phyloP scores from a whole-genome alignment of 192 early-diverging fungal species.

The Lunasporangiospora selenospora region DNA sequence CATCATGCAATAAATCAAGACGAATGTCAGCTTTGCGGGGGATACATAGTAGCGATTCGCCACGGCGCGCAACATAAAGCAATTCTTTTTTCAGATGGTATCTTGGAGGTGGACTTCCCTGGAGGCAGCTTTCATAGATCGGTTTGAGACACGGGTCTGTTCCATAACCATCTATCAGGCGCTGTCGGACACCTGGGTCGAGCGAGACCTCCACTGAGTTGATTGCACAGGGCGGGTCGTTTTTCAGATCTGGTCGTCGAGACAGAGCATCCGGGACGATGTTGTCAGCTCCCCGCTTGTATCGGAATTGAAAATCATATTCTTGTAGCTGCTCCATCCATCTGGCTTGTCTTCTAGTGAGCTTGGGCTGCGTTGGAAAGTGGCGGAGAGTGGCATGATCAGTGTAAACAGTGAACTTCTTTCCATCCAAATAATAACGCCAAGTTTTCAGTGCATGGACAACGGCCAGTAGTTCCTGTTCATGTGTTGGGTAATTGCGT shows the following conservation, averaged over 20 bases:
- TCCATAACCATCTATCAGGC: background rate
- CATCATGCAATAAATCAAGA: background rate
- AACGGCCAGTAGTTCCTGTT: conserved; percentile 12
- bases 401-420: conserved; percentile 13
- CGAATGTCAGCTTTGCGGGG: conserved; percentile 15
- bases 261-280: conserved; percentile 26
- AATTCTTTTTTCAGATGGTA: conserved; percentile 8
- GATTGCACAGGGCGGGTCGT: background rate
- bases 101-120: background rate
- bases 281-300: conserved; percentile 13
- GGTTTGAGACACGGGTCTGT: background rate
- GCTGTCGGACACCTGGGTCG: background rate
- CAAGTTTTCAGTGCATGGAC: conserved; percentile 3
- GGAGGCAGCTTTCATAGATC: background rate
- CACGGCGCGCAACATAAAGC: conserved; percentile 16
- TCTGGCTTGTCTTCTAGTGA: background rate
- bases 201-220: background rate
- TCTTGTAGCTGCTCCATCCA: conserved; percentile 6
- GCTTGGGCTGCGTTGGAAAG: conserved; percentile 34
- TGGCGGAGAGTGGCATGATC: conserved; percentile 47
- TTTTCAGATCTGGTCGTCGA: background rate
- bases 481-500: conserved; percentile 19
- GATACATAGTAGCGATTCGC: conserved; percentile 18
- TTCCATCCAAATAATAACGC: background rate
- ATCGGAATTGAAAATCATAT: conserved; percentile 2